These are phyloP conservation scores for Trebouxia sp. DNA, from an alignment of 139 green algal genomes.

Conservation along the genomic window DNA sequence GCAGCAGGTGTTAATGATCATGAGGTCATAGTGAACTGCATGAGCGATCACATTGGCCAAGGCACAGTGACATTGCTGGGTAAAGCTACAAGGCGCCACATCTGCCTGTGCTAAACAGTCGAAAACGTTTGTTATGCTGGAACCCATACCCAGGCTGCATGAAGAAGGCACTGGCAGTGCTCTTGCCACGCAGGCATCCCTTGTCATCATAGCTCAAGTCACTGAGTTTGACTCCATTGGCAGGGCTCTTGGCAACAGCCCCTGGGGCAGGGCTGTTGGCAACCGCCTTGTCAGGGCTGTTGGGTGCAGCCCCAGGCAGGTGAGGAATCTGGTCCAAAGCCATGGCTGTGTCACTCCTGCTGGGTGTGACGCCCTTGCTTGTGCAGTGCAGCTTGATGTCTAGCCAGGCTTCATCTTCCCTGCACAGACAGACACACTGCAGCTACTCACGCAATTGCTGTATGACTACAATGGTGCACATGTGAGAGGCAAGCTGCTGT, in stretches of 20 bases:
- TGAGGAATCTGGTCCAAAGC: background rate
- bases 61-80: too few species aligned
- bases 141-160: background rate
- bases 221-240: background rate
- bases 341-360: background rate
- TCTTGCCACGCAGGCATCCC: too few species aligned
- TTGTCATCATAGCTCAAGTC: background rate
- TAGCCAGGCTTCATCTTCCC: conserved; percentile 27
- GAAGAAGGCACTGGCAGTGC: background rate
- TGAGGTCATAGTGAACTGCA: too few species aligned
- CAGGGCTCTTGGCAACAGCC: background rate
- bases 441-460: too few species aligned
- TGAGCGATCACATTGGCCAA: too few species aligned
- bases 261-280: background rate
- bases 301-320: background rate
- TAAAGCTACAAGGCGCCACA: too few species aligned
- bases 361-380: background rate
- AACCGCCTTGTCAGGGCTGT: too few species aligned
- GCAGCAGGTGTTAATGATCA: too few species aligned
- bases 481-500: too few species aligned
- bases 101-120: too few species aligned
- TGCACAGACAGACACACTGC: conserved; percentile 18
- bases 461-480: too few species aligned
- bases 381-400: conserved; percentile 31
- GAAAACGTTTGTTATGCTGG: background rate